phyloP scores from a whole-genome alignment of 2,329 filamentous ascomycete species.

The Fusarium bactridioides region DNA sequence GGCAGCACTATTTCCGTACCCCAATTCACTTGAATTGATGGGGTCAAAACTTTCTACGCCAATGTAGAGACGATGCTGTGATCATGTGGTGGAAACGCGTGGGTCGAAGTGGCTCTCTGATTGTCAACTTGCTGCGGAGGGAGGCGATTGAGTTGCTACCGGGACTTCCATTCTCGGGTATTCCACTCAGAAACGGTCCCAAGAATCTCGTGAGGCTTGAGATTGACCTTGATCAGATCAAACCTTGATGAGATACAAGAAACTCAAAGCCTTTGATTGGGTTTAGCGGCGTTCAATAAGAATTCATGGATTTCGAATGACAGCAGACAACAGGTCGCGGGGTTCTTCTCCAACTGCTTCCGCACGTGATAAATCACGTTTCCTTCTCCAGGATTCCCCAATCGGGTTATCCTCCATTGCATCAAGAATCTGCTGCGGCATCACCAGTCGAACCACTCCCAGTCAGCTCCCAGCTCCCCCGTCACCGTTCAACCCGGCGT shows the following conservation, averaged over 20 bases:
- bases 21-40: background rate
- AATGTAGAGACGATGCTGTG: constrained; percentile 13
- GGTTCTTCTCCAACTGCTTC: background rate
- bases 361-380: constrained; percentile 39
- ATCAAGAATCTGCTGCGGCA: constrained; percentile 29
- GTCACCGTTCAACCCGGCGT: constrained; percentile 23
- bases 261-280: background rate
- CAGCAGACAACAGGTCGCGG: background rate
- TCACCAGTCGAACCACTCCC: constrained; percentile 38
- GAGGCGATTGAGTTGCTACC: background rate
- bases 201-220: background rate
- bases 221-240: background rate
- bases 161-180: background rate
- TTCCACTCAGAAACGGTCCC: background rate
- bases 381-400: constrained; percentile 28
- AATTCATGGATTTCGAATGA: constrained; percentile 9
- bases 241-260: background rate
- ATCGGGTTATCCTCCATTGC: constrained; percentile 23
- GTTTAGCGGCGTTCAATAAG: constrained; percentile 21
- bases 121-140: background rate
- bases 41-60: constrained; percentile 5
- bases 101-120: constrained; percentile 6
- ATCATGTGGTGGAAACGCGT: constrained; percentile 33
- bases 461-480: constrained; percentile 4
- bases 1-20: constrained; percentile 16